A percentile compares a stretch with the other conserved stretches of the same genome.
These are phyloP conservation scores for Penicillium arizonense DNA, from an alignment of 495 filamentous ascomycete genomes.

Conservation along the genomic window DNA sequence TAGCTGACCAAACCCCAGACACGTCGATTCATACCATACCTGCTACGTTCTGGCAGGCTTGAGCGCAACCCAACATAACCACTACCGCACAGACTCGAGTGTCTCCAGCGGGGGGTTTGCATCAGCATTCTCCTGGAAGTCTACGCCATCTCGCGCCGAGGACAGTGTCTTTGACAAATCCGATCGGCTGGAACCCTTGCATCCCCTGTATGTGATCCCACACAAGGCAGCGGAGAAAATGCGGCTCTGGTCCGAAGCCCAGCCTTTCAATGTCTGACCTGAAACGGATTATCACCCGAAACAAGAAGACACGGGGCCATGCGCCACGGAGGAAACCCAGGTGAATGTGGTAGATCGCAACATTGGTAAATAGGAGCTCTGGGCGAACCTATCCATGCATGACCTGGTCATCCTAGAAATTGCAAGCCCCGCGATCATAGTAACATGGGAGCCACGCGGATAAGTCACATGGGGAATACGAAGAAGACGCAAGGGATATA, in stretches of 20 bases:
- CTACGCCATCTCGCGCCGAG: constrained; percentile 45
- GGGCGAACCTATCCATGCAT: constrained; percentile 3
- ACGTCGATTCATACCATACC: constrained; percentile 85
- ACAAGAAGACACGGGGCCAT: not conserved
- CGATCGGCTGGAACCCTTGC: constrained; percentile 54
- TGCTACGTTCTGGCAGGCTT: constrained; percentile 88
- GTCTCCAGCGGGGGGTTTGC: constrained; percentile 35
- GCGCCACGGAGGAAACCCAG: not conserved
- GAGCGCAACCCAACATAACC: constrained; percentile 75
- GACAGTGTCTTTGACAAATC: constrained; percentile 46
- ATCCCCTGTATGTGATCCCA: constrained; percentile 86
- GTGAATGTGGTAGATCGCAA: not conserved
- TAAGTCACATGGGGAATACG: constrained; percentile 2
- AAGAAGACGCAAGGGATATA: constrained; percentile 17
- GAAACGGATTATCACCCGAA: constrained; percentile 10
- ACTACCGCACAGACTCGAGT: constrained; percentile 55
- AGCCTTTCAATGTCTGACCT: constrained; percentile 17
- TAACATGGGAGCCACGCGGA: constrained; percentile 18
- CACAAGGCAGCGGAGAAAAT: constrained; percentile 63
- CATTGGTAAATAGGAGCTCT: not conserved
- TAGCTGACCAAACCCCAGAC: constrained; percentile 43
- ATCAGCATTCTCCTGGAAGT: constrained; percentile 67
- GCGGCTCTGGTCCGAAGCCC: constrained; percentile 58
- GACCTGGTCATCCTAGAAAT: not conserved
- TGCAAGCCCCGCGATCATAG: constrained; percentile 6